phyloP scores from a whole-genome alignment of 1,139 yeast genomes.

The Kazachstania sp. region DNA sequence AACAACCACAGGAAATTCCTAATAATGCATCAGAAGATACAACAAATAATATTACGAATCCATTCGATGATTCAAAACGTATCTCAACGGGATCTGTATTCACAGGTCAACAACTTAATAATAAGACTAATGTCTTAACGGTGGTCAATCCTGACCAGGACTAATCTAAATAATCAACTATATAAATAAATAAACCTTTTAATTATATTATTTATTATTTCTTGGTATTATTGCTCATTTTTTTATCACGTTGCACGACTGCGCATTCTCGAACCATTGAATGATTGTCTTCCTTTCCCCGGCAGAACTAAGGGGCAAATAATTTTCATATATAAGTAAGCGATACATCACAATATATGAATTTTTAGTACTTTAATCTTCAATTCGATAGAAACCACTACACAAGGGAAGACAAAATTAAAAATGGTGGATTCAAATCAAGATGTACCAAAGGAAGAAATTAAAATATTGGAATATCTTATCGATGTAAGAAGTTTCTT shows the following conservation, averaged over 20 bases:
- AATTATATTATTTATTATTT: too few species aligned
- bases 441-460: conserved; percentile 45
- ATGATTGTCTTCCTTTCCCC: too few species aligned
- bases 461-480: conserved; percentile 41
- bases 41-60: conserved; percentile 12
- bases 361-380: too few species aligned
- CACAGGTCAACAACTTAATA: conserved; percentile 11
- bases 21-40: background rate
- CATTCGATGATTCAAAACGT: conserved; percentile 30
- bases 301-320: too few species aligned
- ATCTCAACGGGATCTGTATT: conserved; percentile 27
- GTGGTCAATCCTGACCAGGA: conserved; percentile 30
- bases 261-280: too few species aligned
- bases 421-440: conserved; percentile 13
- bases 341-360: too few species aligned
- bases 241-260: too few species aligned
- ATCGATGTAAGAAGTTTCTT: conserved; percentile 42
- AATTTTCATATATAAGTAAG: too few species aligned
- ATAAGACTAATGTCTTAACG: conserved; percentile 22
- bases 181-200: too few species aligned
- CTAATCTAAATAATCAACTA: background rate
- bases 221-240: too few species aligned
- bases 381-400: too few species aligned
- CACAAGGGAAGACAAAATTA: background rate
- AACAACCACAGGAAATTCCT: background rate